Evolutionary conservation across 1,284 basidiomycete genomes (phyloP), one percentile per base, ranked within the genome.

Genomic region (Mixia osmundae): DNA sequence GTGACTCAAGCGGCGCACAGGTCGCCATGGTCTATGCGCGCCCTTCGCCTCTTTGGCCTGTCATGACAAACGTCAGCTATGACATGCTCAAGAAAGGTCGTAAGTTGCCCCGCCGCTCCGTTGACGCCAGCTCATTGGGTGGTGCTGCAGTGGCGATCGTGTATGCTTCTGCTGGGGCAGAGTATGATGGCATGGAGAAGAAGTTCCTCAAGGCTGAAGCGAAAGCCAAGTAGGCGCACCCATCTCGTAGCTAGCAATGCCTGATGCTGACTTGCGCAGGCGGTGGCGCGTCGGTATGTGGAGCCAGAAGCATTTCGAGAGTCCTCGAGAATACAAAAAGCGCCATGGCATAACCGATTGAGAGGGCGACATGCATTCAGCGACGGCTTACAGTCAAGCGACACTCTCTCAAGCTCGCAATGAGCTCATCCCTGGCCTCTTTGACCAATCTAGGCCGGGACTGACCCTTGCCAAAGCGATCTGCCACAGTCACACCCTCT

Each of bases 111-210:
- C 0, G 80, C n/a, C n/a, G n/a, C n/a, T n/a, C n/a, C n/a, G n/a
- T n/a, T n/a, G n/a, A n/a, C n/a, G n/a, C n/a, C n/a, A n/a, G 80
- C 3, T 71, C 6, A n/a, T 14, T n/a, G 16, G 14, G 18, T 16
- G 16, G 14, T 15, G 11, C 15, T n/a, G 8, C 21, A 38, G 37
- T 70, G 60, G 82, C 63, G 0, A 66, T 67, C 0, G 71, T 70
- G 1, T 89, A 87, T 49, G 65, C 68, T 38, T 71, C 74, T 50
- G 61, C 64, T 9, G 76, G 75, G 2, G 78, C 76, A 5, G 75
- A 75, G 47, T 78, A 83, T 45, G 80, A 76, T 1, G 41, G 42
- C 9, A 35, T 36, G 10, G 35, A 32, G 7, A 38, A 41, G 16
- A 30, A 29, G 6, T 26, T 30, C 23, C 27, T 37, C 4, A 25